Percentiles rank a stretch among this genome's conserved stretches.
phyloP scores from a whole-genome alignment of 768 basidiomycete species.

The Suillus americanus region DNA sequence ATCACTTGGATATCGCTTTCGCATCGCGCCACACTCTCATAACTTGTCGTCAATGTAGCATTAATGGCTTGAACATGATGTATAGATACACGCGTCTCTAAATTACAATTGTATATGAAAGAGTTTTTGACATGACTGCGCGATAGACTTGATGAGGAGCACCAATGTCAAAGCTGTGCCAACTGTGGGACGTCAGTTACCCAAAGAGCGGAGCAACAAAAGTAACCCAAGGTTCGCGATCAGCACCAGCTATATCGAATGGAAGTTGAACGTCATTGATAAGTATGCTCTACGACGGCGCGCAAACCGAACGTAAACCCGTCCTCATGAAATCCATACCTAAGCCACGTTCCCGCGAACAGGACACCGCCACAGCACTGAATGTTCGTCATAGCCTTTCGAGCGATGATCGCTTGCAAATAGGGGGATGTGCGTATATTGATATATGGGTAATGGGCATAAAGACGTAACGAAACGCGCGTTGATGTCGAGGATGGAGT shows the following conservation, averaged over 20 bases:
- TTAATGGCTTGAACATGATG: slow-evolving; percentile 1
- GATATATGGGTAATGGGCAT: slow-evolving; percentile 1
- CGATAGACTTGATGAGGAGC: slow-evolving; percentile 1
- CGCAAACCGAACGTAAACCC: slow-evolving; percentile 55
- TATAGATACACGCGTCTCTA: neutral
- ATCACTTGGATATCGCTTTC: neutral
- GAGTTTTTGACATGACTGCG: neutral
- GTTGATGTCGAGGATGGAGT: slow-evolving; percentile 61
- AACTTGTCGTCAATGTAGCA: slow-evolving; percentile 1
- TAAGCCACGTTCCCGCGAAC: slow-evolving; percentile 65
- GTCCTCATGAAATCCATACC: slow-evolving; percentile 84
- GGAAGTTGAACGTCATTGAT: slow-evolving; percentile 35
- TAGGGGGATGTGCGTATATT: neutral
- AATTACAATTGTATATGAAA: neutral
- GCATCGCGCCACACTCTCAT: neutral
- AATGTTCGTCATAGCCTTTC: slow-evolving; percentile 51
- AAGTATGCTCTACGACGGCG: slow-evolving; percentile 30
- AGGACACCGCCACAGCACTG: slow-evolving; percentile 61
- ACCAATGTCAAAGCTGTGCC: slow-evolving; percentile 26
- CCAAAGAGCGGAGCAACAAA: slow-evolving; percentile 38
- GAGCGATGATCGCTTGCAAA: slow-evolving; percentile 51
- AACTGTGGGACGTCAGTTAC: slow-evolving; percentile 29
- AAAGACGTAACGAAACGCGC: slow-evolving; percentile 28
- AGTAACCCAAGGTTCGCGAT: slow-evolving; percentile 24
- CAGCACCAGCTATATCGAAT: slow-evolving; percentile 44